phyloP scores from a whole-genome alignment of 2,329 filamentous ascomycete species.

The Colletotrichum tropicicola region DNA sequence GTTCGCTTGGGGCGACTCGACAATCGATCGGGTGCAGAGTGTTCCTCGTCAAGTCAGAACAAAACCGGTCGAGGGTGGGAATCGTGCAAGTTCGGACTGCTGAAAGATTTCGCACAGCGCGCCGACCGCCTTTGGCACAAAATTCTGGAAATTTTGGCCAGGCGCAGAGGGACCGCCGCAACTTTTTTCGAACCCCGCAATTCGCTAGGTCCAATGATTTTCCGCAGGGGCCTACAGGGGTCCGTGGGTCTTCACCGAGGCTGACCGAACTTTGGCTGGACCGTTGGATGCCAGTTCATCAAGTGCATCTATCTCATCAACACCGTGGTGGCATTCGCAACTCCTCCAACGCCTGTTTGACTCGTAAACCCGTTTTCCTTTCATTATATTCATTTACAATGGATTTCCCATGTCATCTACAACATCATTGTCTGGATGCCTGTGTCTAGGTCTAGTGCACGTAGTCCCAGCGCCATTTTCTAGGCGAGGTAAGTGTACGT shows the following conservation, averaged over 20 bases:
- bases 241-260: neutral
- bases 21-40: neutral
- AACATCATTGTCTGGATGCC: neutral
- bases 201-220: slow-evolving; percentile 33
- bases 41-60: neutral
- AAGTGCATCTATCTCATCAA: too few species aligned
- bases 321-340: too few species aligned
- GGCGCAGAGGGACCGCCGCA: slow-evolving; percentile 16
- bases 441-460: slow-evolving; percentile 5
- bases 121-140: slow-evolving; percentile 31
- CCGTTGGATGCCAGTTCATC: too few species aligned
- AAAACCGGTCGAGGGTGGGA: neutral
- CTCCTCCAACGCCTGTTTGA: too few species aligned
- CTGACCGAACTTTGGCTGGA: too few species aligned
- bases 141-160: slow-evolving; percentile 29
- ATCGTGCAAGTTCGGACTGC: neutral
- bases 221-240: slow-evolving; percentile 27
- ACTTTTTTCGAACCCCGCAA: slow-evolving; percentile 34
- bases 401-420: neutral
- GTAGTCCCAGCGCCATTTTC: neutral
- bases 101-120: slow-evolving; percentile 26
- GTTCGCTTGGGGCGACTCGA: neutral
- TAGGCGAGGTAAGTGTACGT: slow-evolving; percentile 77
- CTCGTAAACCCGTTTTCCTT: too few species aligned
- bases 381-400: neutral